These are phyloP conservation scores for Amphicarpaea edgeworthii DNA, from an alignment of 306 rosid species.

Conservation along the genomic window DNA sequence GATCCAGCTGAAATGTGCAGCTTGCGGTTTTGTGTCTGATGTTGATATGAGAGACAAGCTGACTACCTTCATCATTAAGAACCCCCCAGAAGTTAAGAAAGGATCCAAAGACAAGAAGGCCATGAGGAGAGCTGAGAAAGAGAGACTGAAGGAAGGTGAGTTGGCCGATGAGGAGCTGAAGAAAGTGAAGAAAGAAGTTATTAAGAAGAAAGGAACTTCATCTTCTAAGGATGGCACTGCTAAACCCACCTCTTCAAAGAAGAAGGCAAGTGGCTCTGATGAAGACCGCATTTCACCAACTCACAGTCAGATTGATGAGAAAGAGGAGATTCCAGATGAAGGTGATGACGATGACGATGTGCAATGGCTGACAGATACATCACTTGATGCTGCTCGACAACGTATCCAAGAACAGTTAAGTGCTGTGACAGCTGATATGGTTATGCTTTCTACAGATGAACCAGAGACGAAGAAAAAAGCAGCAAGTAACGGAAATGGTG, in stretches of 20 bases:
- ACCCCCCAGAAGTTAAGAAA: conserved; percentile 80
- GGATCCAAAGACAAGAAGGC: conserved; percentile 80
- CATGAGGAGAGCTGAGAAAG: conserved; percentile 88
- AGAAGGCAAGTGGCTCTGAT: conserved; percentile 67
- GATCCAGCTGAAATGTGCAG: conserved; percentile 81
- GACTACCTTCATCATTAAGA: conserved; percentile 77
- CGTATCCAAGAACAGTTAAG: conserved; percentile 84
- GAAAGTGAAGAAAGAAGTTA: conserved; percentile 68
- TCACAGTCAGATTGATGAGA: conserved; percentile 59
- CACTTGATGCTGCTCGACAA: conserved; percentile 71
- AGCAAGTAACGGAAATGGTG: conserved; percentile 37
- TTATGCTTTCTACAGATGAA: conserved; percentile 72
- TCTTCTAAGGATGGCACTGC: conserved; percentile 53
- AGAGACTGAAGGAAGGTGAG: conserved; percentile 81
- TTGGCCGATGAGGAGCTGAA: conserved; percentile 76
- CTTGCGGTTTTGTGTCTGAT: conserved; percentile 82
- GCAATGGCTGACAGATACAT: conserved; percentile 82
- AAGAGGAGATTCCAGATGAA: conserved; percentile 49
- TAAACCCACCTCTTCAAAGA: conserved; percentile 53
- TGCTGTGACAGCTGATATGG: conserved; percentile 80
- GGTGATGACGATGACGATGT: conserved; percentile 63
- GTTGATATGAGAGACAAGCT: conserved; percentile 90
- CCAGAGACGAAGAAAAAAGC: conserved; percentile 51
- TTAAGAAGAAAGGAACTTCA: conserved; percentile 70
- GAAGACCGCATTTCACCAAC: conserved; percentile 70